phyloP scores from a whole-genome alignment of 345 rosid genomes.

The Corchorus olitorius region DNA sequence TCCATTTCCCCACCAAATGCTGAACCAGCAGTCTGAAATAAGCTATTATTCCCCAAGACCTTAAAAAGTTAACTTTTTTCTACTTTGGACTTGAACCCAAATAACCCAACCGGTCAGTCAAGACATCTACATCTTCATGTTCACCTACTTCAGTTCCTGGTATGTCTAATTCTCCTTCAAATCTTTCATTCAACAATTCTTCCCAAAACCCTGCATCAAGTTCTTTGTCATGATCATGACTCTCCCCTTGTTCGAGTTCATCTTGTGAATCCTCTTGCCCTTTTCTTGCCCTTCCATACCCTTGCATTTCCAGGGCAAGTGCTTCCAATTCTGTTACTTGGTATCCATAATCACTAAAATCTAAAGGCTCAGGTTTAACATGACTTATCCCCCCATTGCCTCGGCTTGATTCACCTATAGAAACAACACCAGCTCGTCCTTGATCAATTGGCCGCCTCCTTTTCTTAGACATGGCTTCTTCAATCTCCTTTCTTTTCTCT shows the following conservation, averaged over 20 bases:
- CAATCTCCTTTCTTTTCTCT: slow-evolving; percentile 52
- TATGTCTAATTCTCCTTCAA: slow-evolving; percentile 46
- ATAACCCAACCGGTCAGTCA: slow-evolving; percentile 54
- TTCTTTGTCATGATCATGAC: slow-evolving; percentile 34
- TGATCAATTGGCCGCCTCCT: slow-evolving; percentile 47
- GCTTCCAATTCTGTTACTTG: slow-evolving; percentile 79
- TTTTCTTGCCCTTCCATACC: slow-evolving; percentile 41
- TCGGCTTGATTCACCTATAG: slow-evolving; percentile 24
- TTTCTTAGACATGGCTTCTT: slow-evolving; percentile 53
- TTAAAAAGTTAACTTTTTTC: too few relatives aligned
- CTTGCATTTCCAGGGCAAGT: slow-evolving; percentile 89
- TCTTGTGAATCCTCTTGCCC: slow-evolving; percentile 32
- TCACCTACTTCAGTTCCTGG: slow-evolving; percentile 32
- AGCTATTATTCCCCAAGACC: too few relatives aligned
- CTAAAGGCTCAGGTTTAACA: slow-evolving; percentile 55
- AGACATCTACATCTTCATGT: slow-evolving; percentile 49
- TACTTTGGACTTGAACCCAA: slow-evolving; percentile 43
- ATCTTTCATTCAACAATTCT: slow-evolving; percentile 51
- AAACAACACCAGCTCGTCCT: slow-evolving; percentile 7
- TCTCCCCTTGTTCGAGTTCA: slow-evolving; percentile 28
- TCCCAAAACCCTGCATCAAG: slow-evolving; percentile 74
- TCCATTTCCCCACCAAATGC: background rate
- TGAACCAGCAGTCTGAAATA: too few relatives aligned
- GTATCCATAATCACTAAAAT: slow-evolving; percentile 34
- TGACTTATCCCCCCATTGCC: slow-evolving; percentile 7